phyloP scores from a whole-genome alignment of 2,329 filamentous ascomycete genomes.

The Cytospora leucostoma region DNA sequence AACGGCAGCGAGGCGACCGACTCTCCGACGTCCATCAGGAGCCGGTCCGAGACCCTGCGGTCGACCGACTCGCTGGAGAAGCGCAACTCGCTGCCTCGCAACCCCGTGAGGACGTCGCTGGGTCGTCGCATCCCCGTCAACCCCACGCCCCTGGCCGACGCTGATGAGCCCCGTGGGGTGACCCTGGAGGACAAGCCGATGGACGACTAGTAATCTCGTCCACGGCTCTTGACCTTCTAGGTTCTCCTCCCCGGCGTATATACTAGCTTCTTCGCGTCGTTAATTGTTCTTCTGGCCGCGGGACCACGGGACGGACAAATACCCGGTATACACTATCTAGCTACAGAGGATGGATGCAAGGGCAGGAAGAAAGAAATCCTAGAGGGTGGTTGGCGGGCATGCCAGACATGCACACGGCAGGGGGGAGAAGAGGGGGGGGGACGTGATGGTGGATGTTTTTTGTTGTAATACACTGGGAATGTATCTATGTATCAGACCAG shows the following conservation, averaged over 20 bases:
- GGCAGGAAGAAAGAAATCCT: conserved; percentile 5
- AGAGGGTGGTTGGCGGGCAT: not conserved
- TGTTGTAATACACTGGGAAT: conserved; percentile 23
- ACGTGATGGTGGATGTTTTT: not conserved
- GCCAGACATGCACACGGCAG: not conserved
- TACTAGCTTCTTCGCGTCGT: not conserved
- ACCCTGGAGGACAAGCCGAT: conserved; percentile 76
- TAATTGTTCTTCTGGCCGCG: not conserved
- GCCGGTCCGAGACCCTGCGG: conserved; percentile 26
- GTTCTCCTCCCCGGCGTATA: not conserved
- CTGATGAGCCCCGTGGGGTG: conserved; percentile 51
- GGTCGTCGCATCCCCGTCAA: conserved; percentile 50
- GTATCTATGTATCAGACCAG: conserved; percentile 24
- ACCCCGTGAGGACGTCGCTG: conserved; percentile 53
- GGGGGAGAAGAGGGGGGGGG: not conserved
- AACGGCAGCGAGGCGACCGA: conserved; percentile 29
- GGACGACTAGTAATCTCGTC: conserved; percentile 58
- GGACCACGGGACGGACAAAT: not conserved
- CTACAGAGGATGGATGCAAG: not conserved
- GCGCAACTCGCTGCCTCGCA: conserved; percentile 64
- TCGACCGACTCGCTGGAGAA: conserved; percentile 51
- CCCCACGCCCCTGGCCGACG: conserved; percentile 36
- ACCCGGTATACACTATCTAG: not conserved
- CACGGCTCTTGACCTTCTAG: not conserved
- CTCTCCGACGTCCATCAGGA: conserved; percentile 28